Conservation (phyloP, 1,284 basidiomycete species). For the Jaminaea rosea region DNA sequence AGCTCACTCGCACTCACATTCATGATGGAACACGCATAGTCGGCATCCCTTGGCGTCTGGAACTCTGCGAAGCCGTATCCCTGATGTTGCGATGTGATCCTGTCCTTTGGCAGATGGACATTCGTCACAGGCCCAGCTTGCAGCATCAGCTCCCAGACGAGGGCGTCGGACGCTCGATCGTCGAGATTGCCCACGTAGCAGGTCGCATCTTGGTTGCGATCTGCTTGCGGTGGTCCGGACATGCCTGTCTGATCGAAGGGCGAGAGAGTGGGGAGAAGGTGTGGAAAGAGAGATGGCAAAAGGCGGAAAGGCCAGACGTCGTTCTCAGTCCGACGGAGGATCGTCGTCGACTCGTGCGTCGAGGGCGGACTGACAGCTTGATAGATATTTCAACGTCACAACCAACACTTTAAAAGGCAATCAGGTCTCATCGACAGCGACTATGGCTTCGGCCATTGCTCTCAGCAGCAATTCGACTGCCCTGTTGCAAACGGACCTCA, state of each 20-base stretch:
- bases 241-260: background rate
- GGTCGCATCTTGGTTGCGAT: conserved; percentile 46
- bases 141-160: conserved; percentile 97
- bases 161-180: conserved; percentile 82
- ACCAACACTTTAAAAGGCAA: no score
- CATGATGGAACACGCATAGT: conserved; percentile 99
- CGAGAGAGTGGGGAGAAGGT: background rate
- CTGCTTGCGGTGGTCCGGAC: conserved; percentile 6
- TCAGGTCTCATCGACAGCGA: no score
- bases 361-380: no score
- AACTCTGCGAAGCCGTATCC: conserved; percentile 99
- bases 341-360: no score
- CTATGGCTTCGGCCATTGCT: no score
- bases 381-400: no score
- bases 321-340: no score
- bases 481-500: no score
- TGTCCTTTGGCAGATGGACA: conserved; percentile 84
- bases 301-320: no score
- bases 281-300: background rate
- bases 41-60: conserved; percentile 91
- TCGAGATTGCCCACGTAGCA: conserved; percentile 72
- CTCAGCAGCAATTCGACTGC: no score
- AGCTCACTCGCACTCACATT: no score
- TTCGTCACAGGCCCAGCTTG: conserved; percentile 92
- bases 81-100: conserved; percentile 94